phyloP scores from a whole-genome alignment of 2,329 filamentous ascomycete species.

The Fusarium nodosum region DNA sequence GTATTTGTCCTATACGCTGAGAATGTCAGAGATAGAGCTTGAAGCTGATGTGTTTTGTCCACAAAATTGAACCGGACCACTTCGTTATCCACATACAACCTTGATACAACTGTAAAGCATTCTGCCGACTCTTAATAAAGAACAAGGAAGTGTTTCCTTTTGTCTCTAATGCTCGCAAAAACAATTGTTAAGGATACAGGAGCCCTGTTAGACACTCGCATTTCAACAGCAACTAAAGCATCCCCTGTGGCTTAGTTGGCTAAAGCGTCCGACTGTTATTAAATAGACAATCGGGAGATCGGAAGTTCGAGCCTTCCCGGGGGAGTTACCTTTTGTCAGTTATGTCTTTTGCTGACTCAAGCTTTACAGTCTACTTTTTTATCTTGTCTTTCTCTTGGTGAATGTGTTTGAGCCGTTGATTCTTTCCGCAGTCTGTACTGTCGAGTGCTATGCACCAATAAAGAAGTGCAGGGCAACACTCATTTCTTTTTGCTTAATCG shows the following conservation, averaged over 20 bases:
- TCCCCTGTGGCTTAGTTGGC: conserved; percentile 48
- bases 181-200: not conserved
- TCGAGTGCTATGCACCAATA: not conserved
- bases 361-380: not conserved
- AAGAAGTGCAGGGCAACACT: not conserved
- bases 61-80: not conserved
- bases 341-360: not conserved
- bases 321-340: conserved; percentile 39
- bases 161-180: not conserved
- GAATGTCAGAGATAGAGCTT: not conserved
- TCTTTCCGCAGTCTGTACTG: no score
- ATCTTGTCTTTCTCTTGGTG: not conserved
- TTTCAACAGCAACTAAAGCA: conserved; percentile 1
- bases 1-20: not conserved
- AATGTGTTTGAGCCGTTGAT: no score
- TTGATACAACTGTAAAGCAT: not conserved
- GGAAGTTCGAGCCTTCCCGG: conserved; percentile 52
- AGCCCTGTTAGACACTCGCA: fast-evolving
- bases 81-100: not conserved
- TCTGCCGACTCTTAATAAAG: not conserved
- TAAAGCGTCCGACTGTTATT: conserved; percentile 48
- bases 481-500: not conserved
- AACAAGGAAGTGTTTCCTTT: not conserved
- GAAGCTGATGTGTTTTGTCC: not conserved
- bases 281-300: conserved; percentile 50